Conservation (phyloP, 179 eudicot species). For the Carnegiea gigantea region DNA sequence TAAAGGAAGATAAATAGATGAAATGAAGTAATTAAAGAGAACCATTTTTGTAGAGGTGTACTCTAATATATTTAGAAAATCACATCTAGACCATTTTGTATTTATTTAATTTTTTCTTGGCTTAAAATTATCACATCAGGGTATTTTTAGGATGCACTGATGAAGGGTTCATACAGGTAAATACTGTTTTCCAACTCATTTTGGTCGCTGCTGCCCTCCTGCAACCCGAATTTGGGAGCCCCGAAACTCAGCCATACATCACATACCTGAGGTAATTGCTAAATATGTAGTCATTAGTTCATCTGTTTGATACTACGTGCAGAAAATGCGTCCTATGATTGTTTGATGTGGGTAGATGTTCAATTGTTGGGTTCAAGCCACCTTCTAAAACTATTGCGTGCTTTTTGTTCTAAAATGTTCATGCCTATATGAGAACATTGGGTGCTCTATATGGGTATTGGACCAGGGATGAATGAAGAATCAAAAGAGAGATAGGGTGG, state of each 20-base stretch:
- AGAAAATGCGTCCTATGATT: not conserved
- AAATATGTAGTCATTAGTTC: not conserved
- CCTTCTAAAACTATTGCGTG: not conserved
- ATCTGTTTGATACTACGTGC: not conserved
- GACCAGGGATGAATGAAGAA: not conserved
- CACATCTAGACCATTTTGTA: not conserved
- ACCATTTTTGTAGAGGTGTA: too few species aligned
- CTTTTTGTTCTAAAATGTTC: not conserved
- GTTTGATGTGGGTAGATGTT: not conserved
- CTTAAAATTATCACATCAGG: not conserved
- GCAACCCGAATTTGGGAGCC: conserved; percentile 82
- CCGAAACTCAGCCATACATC: conserved; percentile 65
- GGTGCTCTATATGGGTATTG: not conserved
- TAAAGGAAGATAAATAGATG: not conserved
- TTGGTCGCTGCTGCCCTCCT: conserved; percentile 88
- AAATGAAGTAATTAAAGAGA: too few species aligned
- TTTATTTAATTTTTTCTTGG: not conserved
- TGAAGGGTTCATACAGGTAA: conserved; percentile 50
- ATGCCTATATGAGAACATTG: not conserved
- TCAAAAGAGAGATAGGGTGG: not conserved
- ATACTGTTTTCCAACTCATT: conserved; percentile 78
- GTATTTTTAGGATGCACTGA: conserved; percentile 7
- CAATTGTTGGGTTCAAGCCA: not conserved
- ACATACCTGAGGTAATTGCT: conserved; percentile 66
- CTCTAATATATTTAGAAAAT: too few species aligned